Conservation (phyloP, 2,329 filamentous ascomycete species). For the Cryphonectria japonica region DNA sequence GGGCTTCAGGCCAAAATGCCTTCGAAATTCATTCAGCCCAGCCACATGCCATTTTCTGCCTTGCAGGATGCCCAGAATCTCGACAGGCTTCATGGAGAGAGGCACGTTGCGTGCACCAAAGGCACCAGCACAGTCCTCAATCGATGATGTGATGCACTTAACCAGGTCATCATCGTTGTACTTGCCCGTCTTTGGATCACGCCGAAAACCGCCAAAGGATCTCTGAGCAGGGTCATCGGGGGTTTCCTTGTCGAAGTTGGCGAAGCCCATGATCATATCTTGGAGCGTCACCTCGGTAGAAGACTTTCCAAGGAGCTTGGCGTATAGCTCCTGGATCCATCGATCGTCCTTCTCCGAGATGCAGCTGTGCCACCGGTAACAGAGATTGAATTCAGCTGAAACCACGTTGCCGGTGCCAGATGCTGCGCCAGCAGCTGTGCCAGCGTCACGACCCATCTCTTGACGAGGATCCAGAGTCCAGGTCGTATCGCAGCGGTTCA, state of each 20-base stretch:
- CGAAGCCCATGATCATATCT: conserved; percentile 66
- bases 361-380: conserved; percentile 85
- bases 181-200: conserved; percentile 64
- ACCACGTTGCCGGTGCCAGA: conserved; percentile 80
- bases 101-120: conserved; percentile 78
- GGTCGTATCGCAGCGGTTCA: conserved; percentile 72
- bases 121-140: conserved; percentile 76
- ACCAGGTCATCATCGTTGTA: conserved; percentile 79
- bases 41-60: conserved; percentile 77
- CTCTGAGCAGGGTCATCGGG: conserved; percentile 70
- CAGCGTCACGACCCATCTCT: conserved; percentile 62
- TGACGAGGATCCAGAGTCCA: conserved; percentile 82
- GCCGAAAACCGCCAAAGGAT: conserved; percentile 67
- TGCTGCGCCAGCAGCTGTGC: conserved; percentile 62
- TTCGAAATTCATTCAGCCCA: conserved; percentile 82
- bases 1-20: conserved; percentile 76
- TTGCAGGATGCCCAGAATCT: conserved; percentile 80
- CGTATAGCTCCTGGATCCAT: conserved; percentile 76
- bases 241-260: conserved; percentile 63
- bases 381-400: conserved; percentile 86
- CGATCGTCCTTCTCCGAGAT: conserved; percentile 76
- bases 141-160: conserved; percentile 66
- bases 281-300: conserved; percentile 57
- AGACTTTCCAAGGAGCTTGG: conserved; percentile 64
- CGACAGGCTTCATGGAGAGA: conserved; percentile 71